Evolutionary conservation across 352 stramenopile species (phyloP).

Genomic region (Ochromonadaceae sp.): DNA sequence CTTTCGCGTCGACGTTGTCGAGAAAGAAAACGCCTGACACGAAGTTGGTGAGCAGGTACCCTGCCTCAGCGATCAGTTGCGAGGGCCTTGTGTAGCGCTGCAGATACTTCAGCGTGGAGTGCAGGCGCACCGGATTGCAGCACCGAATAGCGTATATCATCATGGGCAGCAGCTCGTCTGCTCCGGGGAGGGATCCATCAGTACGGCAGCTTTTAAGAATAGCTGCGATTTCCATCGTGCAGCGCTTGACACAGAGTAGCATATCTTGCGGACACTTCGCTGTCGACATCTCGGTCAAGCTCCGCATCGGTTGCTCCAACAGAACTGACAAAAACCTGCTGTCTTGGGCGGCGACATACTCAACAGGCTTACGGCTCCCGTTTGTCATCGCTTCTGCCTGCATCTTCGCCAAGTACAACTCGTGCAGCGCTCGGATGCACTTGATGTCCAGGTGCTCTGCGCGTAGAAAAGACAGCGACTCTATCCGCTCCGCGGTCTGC

Average conservation of each 20-base stretch:
- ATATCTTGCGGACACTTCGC: conserved; percentile 57
- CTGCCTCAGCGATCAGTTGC: conserved; percentile 57
- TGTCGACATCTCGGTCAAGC: conserved; percentile 28
- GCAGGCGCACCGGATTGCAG: conserved; percentile 53
- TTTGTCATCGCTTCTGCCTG: conserved; percentile 23
- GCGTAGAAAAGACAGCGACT: conserved; percentile 51
- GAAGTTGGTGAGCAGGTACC: conserved; percentile 79
- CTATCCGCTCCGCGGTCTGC: conserved; percentile 43
- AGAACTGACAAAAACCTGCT: conserved; percentile 19
- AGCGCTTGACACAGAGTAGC: conserved; percentile 51
- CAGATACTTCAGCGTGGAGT: conserved; percentile 66
- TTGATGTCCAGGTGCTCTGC: conserved; percentile 66
- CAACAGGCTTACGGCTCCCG: not conserved
- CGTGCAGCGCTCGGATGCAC: conserved; percentile 17
- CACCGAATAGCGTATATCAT: conserved; percentile 73
- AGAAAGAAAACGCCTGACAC: conserved; percentile 24
- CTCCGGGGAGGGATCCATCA: conserved; percentile 46
- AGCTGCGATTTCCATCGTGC: conserved; percentile 50
- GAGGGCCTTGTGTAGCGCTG: conserved; percentile 46
- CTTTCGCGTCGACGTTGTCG: conserved; percentile 26
- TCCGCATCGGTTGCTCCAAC: conserved; percentile 22
- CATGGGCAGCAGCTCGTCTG: conserved; percentile 70
- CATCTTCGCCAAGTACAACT: conserved; percentile 22
- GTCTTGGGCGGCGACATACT: not conserved
- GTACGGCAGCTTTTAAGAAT: conserved; percentile 34